Evolutionary conservation across 805 yeast species (phyloP), one percentile per base, ranked within the genome.

Genomic region (Peterozyma toletana): DNA sequence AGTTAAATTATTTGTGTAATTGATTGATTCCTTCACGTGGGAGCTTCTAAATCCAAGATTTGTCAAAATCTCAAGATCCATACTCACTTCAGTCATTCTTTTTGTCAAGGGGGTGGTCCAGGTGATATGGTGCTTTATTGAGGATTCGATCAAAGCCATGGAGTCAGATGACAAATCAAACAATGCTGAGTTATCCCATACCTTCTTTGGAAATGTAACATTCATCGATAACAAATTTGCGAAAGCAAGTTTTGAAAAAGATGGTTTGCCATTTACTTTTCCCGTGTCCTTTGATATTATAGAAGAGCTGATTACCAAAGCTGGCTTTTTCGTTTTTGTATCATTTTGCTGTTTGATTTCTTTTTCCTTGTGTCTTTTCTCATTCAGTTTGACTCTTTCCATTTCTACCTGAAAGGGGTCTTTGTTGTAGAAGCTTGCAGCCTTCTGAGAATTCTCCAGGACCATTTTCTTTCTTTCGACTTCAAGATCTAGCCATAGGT

Each of bases 331-430:
- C 5, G 63, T 63, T 54, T 80, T 82, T 38, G 71, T 68, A 17
- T 74, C 77, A 38, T 72, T 75, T 38, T 73, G 76, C 45, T 56
- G 50, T 43, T 64, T 68, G 1, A 68, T 70, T 36, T 67, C 67
- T 48, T 59, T 55, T 47, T 80, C 81, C 48, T 77, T 78, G 36
- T 64, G 64, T 38, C 52, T 61, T 36, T 67, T 62, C 34, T 67
- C 73, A 33, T 66, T 61, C 3, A 53, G 50, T 47, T 77, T 78
- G 36, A 75, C 63, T 34, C 73, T 71, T 47, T 83, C 87, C n/a
- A 84, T 48, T 16, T 77, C 65, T 0, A 81, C 82, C 15, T 63
- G 64, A 63, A 93, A 91, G 1, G 98, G 99, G 54, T 91, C 87
- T 3, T 78, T 66, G 44, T 75, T 74, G 58, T 84, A 89, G 4